These are phyloP conservation scores for Bruguiera sexangula DNA, from an alignment of 345 rosid genomes.

Conservation along the genomic window DNA sequence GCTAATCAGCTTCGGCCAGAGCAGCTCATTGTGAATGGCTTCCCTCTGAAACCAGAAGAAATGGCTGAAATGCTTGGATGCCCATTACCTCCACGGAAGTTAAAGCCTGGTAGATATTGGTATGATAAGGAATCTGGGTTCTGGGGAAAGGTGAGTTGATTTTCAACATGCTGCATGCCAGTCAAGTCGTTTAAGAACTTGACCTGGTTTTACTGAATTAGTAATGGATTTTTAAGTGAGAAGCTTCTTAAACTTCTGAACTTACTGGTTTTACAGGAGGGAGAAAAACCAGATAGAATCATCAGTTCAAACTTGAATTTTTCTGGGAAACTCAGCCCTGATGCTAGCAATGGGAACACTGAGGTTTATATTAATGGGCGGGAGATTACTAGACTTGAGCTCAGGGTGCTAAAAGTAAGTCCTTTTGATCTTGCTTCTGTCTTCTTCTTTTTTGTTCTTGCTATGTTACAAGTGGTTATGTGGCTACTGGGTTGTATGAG, in stretches of 20 bases:
- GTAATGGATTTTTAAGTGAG: background rate
- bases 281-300: slow-evolving; percentile 82
- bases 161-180: slow-evolving; percentile 1
- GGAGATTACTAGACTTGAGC: slow-evolving; percentile 84
- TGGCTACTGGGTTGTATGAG: background rate
- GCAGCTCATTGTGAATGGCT: slow-evolving; percentile 84
- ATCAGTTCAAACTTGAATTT: slow-evolving; percentile 89
- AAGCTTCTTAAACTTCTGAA: slow-evolving; percentile 7
- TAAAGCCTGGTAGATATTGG: slow-evolving; percentile 97
- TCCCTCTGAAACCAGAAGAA: slow-evolving; percentile 78
- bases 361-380: slow-evolving; percentile 90
- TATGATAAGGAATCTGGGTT: slow-evolving; percentile 96
- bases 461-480: background rate
- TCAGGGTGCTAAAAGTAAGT: slow-evolving; percentile 73
- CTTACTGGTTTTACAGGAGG: slow-evolving; percentile 61
- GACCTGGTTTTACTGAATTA: background rate
- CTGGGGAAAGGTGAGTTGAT: slow-evolving; percentile 80
- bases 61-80: slow-evolving; percentile 80
- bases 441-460: slow-evolving; percentile 1
- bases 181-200: slow-evolving; percentile 15
- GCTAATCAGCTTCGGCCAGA: slow-evolving; percentile 95
- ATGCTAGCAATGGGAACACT: slow-evolving; percentile 86
- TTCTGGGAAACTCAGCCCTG: slow-evolving; percentile 62
- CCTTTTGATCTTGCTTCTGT: background rate
- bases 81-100: slow-evolving; percentile 70